Percentiles rank a stretch among this genome's conserved stretches.
phyloP scores from a whole-genome alignment of 1,284 basidiomycete species.

The Papiliotrema terrestris region DNA sequence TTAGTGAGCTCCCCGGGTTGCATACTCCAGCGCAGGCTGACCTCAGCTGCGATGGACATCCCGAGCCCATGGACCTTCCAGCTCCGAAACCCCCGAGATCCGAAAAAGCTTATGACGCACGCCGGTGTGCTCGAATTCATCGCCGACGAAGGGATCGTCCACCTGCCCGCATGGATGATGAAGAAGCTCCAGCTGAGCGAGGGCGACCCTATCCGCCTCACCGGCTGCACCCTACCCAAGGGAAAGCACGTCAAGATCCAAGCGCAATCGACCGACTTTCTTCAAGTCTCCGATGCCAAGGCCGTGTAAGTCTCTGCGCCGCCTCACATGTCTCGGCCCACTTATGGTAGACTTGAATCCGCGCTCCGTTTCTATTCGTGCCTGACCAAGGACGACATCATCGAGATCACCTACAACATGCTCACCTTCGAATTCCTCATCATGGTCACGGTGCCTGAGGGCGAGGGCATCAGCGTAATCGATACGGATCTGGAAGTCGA shows the following conservation, averaged over 20 bases:
- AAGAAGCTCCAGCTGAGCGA: constrained; percentile 81
- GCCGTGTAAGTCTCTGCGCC: constrained; percentile 70
- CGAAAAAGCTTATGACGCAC: constrained; percentile 78
- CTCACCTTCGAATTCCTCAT: constrained; percentile 93
- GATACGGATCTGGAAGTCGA: constrained; percentile 84
- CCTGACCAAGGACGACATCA: constrained; percentile 83
- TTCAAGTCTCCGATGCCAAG: constrained; percentile 86
- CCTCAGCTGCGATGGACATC: constrained; percentile 72
- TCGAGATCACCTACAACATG: constrained; percentile 86
- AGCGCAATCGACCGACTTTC: constrained; percentile 90
- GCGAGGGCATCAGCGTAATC: constrained; percentile 81
- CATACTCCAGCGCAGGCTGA: background rate
- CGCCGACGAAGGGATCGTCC: constrained; percentile 91
- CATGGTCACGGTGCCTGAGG: constrained; percentile 88
- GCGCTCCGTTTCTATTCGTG: constrained; percentile 91
- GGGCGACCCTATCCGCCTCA: constrained; percentile 91
- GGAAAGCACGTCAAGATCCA: constrained; percentile 97
- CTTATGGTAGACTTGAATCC: constrained; percentile 72
- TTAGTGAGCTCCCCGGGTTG: constrained; percentile 54
- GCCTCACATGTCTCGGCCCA: background rate
- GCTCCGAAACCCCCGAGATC: constrained; percentile 81
- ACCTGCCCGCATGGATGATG: constrained; percentile 99
- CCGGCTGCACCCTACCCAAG: constrained; percentile 81
- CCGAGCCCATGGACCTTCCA: constrained; percentile 96
- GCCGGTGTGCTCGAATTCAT: constrained; percentile 98